Base-by-base conservation (phyloP, 1,284 basidiomycete genomes). In the Pyrrhoderma lamaoense region DNA sequence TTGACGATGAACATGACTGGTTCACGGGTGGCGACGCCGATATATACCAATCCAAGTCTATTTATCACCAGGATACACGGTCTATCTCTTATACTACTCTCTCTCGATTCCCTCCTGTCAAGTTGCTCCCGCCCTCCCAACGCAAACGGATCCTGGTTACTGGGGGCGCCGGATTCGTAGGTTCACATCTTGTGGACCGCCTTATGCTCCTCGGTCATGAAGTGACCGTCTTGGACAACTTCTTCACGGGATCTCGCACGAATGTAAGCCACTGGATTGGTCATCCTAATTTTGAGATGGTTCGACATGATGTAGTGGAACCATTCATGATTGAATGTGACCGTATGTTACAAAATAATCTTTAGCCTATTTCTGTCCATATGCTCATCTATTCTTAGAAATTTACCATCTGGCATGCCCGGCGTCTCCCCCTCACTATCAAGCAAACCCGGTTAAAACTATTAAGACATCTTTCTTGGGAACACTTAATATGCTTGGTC, bases 391-490 rank as follows among this genome's bases (percentile, higher is more conserved):
- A 48, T 54, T n/a, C 52, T 16, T 59, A 93, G 90, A 96, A 72
- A 96, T 97, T 60, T 97, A 96, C 68, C 93, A 97, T 67, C 80
- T 97, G 43, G 93, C 93, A 4, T 97, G 93, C 67, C 93, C 93
- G 19, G 93, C 93, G 18, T 96, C 93, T 9, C 93, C 93, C 27
- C 89, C 91, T 49, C 92, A 94, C 66, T 95, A 96, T 69, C 93
- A 96, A 65, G 90, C 87, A 68, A 93, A 96, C 70, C 85, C 93
- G 7, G 86, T 97, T 59, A 96, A 97, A 71, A 97, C 93, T 16
- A 82, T 98, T 73, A 98, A 98, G 71, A 98, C 95, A 1, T 95
- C 93, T 23, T 99, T 99, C 71, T 81, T 94, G 77, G 95, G 95
- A 45, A 94, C 93, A 5, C 73, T 95, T 58, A 98, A 99, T 72